A percentile compares a stretch with the other conserved stretches of the same genome.
These are phyloP conservation scores for Acanthamoeba sp. DNA, from an alignment of 208 protist genomes.

Conservation along the genomic window DNA sequence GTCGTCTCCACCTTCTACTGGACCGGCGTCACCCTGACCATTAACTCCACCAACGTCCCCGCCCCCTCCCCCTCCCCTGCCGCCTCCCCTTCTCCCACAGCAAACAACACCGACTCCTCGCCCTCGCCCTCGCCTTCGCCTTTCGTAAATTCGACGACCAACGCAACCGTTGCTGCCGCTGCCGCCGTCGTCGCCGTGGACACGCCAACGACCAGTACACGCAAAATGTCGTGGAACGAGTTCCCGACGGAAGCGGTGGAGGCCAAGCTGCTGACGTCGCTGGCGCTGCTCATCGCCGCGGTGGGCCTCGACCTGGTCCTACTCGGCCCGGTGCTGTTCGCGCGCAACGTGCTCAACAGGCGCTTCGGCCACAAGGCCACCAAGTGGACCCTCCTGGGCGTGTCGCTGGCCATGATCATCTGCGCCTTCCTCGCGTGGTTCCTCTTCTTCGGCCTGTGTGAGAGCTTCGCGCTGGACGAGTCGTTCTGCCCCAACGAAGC, in stretches of 20 bases:
- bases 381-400: constrained; percentile 16
- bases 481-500: constrained; percentile 24
- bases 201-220: neutral
- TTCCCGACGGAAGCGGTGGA: constrained; percentile 20
- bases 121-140: neutral
- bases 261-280: neutral
- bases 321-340: neutral
- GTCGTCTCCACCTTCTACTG: constrained; percentile 24
- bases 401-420: constrained; percentile 45
- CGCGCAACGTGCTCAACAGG: neutral
- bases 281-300: neutral
- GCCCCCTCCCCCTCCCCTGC: neutral
- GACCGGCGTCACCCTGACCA: constrained; percentile 2
- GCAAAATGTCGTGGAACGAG: neutral
- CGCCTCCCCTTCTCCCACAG: neutral
- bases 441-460: constrained; percentile 44
- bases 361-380: neutral
- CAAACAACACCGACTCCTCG: neutral
- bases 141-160: neutral
- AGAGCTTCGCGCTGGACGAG: constrained; percentile 25
- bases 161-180: neutral
- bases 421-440: constrained; percentile 51
- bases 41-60: neutral
- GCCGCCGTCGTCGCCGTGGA: neutral
- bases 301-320: constrained; percentile 3